Evolutionary conservation across 2,329 filamentous ascomycete genomes (phyloP).

Genomic region (Ophiocordyceps robertsii): DNA sequence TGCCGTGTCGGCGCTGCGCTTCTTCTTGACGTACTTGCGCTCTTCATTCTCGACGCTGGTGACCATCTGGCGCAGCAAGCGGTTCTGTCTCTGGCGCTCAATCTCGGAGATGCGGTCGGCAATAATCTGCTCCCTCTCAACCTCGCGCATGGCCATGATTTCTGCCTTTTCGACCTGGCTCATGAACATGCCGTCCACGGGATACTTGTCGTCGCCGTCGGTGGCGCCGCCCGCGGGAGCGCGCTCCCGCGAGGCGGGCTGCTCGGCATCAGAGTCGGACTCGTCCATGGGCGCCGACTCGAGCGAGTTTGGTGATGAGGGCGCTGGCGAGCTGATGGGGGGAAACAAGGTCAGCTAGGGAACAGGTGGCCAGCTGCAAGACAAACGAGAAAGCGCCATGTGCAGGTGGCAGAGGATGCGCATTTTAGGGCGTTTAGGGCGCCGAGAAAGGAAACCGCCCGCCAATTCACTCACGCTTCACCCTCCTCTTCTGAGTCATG

Average conservation of each 20-base stretch:
- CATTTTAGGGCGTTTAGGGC: background rate
- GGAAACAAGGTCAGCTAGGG: background rate
- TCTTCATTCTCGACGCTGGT: constrained; percentile 50
- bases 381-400: background rate
- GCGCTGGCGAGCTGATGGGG: constrained; percentile 48
- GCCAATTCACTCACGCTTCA: constrained; percentile 22
- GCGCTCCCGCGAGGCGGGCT: constrained; percentile 25
- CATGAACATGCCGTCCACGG: constrained; percentile 76
- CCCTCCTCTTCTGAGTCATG: constrained; percentile 51
- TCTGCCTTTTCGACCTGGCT: constrained; percentile 60
- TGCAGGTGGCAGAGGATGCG: background rate
- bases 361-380: background rate
- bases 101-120: constrained; percentile 77
- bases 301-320: constrained; percentile 59
- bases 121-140: constrained; percentile 80
- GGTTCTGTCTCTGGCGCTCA: constrained; percentile 69
- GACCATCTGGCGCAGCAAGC: constrained; percentile 66
- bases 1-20: constrained; percentile 66
- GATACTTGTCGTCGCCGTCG: constrained; percentile 56
- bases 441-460: background rate
- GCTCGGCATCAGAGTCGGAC: constrained; percentile 51
- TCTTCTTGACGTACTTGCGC: constrained; percentile 41
- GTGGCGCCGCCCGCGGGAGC: constrained; percentile 23
- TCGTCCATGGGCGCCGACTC: constrained; percentile 84
- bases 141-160: constrained; percentile 78